phyloP scores from a whole-genome alignment of 2,329 filamentous ascomycete genomes.

The Aspergillaceae sp. region DNA sequence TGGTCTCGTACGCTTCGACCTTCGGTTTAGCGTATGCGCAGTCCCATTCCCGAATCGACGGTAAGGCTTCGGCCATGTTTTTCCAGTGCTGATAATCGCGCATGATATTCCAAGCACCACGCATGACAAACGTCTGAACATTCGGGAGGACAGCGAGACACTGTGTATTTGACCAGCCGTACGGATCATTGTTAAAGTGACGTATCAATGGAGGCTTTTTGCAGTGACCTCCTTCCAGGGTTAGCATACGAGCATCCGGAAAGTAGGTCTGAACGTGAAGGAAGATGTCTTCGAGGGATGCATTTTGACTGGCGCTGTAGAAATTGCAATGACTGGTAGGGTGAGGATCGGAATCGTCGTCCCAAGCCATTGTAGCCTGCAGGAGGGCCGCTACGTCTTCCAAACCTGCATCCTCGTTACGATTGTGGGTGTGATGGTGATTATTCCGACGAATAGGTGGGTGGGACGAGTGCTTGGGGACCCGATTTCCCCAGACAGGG shows the following conservation, averaged over 20 bases:
- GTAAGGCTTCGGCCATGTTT: constrained; percentile 53
- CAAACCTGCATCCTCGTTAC: constrained; percentile 15
- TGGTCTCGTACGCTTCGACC: constrained; percentile 62
- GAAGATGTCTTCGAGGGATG: constrained; percentile 62
- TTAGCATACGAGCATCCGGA: constrained; percentile 56
- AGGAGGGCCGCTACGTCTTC: constrained; percentile 14
- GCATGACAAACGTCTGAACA: constrained; percentile 60
- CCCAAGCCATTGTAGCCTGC: constrained; percentile 19
- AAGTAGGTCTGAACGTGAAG: constrained; percentile 52
- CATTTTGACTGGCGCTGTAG: constrained; percentile 48
- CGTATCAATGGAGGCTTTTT: constrained; percentile 63
- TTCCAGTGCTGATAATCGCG: constrained; percentile 55
- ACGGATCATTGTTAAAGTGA: constrained; percentile 41
- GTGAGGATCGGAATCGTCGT: constrained; percentile 19
- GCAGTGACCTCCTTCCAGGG: constrained; percentile 66
- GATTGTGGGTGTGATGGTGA: constrained; percentile 4
- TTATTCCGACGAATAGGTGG: constrained; percentile 16
- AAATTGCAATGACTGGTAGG: constrained; percentile 22
- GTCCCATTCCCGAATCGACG: constrained; percentile 52
- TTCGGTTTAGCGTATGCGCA: constrained; percentile 59
- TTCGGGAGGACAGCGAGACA: constrained; percentile 44
- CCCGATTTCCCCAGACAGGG: constrained; percentile 57
- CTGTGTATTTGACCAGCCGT: constrained; percentile 20
- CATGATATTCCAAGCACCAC: constrained; percentile 71
- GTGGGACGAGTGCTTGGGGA: constrained; percentile 36